Evolutionary conservation across 2,329 filamentous ascomycete species (phyloP).

Genomic region (Xylariaceae sp.): DNA sequence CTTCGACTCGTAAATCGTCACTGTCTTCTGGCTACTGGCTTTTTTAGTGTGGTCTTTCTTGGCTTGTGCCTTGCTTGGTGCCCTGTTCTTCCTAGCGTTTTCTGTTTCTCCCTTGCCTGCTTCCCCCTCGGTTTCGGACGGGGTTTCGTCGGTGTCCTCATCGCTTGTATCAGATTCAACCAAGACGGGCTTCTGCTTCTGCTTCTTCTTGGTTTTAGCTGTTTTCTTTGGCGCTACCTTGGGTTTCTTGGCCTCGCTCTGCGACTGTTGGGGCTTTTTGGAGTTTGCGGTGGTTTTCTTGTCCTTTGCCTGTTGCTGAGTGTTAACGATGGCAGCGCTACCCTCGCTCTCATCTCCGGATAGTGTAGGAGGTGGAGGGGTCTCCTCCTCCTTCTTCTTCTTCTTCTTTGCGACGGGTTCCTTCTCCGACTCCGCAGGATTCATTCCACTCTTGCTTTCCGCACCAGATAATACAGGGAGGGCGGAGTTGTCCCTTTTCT

Average conservation of each 20-base stretch:
- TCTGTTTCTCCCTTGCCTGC: constrained; percentile 9
- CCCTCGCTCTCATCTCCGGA: constrained; percentile 5
- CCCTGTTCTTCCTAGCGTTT: constrained; percentile 6
- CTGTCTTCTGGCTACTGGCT: constrained; percentile 11
- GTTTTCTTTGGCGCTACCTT: not conserved
- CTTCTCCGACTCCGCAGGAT: too few species aligned
- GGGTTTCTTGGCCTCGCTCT: not conserved
- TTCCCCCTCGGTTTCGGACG: constrained; percentile 7
- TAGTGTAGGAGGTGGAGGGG: not conserved
- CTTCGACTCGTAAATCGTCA: constrained; percentile 2
- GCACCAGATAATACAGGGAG: constrained; percentile 3
- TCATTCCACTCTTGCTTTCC: too few species aligned
- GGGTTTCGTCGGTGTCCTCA: not conserved
- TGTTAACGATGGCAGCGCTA: not conserved
- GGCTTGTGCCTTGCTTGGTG: constrained; percentile 4
- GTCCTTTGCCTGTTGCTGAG: not conserved
- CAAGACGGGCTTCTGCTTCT: constrained; percentile 1
- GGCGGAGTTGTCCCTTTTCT: not conserved
- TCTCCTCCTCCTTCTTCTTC: too few species aligned
- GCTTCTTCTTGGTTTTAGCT: constrained; percentile 2
- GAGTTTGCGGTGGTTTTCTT: constrained; percentile 1
- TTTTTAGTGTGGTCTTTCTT: constrained; percentile 9
- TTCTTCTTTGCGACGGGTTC: too few species aligned
- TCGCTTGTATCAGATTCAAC: constrained; percentile 4
- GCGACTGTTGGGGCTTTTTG: constrained; percentile 1